phyloP scores from a whole-genome alignment of 352 stramenopile species.

The Hyaloperonospora arabidopsidis region DNA sequence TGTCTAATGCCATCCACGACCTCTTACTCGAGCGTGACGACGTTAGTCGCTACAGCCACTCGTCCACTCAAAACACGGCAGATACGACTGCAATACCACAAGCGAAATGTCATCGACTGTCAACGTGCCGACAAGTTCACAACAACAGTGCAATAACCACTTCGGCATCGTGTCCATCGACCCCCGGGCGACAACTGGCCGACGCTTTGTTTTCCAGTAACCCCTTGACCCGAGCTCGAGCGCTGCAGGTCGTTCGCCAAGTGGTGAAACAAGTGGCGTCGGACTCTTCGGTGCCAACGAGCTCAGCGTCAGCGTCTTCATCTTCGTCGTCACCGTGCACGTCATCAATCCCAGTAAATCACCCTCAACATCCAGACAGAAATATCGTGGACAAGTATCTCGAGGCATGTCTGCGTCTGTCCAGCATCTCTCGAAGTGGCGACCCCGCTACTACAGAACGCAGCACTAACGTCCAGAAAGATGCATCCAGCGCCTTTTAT shows the following conservation, averaged over 20 bases:
- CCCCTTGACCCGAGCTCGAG: constrained; percentile 37
- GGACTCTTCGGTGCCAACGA: constrained; percentile 11
- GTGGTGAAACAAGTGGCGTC: constrained; percentile 41
- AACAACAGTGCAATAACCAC: constrained; percentile 24
- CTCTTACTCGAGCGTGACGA: constrained; percentile 14
- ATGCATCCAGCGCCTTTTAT: constrained; percentile 12
- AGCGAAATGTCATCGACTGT: constrained; percentile 6
- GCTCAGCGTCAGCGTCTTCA: constrained; percentile 13
- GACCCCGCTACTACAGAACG: constrained; percentile 1
- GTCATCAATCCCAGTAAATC: constrained; percentile 15
- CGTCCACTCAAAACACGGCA: background rate
- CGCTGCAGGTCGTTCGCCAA: constrained; percentile 42
- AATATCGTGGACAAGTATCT: constrained; percentile 49
- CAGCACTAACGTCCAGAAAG: constrained; percentile 2
- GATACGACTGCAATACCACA: constrained; percentile 5
- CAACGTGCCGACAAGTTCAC: constrained; percentile 18
- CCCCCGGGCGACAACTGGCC: constrained; percentile 40
- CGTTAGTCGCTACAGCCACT: constrained; percentile 6
- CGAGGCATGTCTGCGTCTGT: constrained; percentile 35
- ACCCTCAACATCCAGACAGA: constrained; percentile 25
- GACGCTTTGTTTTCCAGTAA: constrained; percentile 58
- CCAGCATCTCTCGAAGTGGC: constrained; percentile 19
- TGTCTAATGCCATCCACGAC: constrained; percentile 26
- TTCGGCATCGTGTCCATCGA: constrained; percentile 27
- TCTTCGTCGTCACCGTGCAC: constrained; percentile 10